Evolutionary conservation across 306 rosid genomes (phyloP).

Genomic region (Fragaria ananassa): DNA sequence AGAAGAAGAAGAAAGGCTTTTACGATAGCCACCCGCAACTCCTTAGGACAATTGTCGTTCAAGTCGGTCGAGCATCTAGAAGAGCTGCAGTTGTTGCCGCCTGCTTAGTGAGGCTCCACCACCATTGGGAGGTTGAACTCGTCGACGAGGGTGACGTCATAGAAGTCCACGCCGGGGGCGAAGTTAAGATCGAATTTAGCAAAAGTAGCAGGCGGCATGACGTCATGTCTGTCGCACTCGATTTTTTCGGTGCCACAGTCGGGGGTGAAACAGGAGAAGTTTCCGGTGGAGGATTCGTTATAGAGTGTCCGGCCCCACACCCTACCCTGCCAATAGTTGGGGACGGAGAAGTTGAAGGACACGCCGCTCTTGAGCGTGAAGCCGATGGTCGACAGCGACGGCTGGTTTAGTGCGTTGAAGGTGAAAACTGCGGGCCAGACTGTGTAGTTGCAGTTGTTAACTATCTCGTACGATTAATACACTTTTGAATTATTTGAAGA

Average conservation of each 20-base stretch:
- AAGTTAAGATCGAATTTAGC: conserved; percentile 79
- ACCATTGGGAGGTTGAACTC: conserved; percentile 91
- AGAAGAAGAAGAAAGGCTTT: background rate
- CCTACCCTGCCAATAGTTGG: conserved; percentile 86
- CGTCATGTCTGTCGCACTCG: conserved; percentile 61
- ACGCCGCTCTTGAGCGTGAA: conserved; percentile 54
- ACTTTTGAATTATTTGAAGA: too few species aligned
- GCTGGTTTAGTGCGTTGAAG: conserved; percentile 54
- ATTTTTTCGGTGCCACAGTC: conserved; percentile 81
- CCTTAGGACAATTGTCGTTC: conserved; percentile 65
- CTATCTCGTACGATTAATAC: too few species aligned
- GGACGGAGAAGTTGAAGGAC: conserved; percentile 39
- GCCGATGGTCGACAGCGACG: conserved; percentile 56
- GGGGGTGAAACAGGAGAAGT: conserved; percentile 68
- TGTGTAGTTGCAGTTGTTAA: too few species aligned
- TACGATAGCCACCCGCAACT: conserved; percentile 37
- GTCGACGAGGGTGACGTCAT: conserved; percentile 87
- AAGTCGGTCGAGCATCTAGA: conserved; percentile 79
- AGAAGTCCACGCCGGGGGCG: conserved; percentile 68
- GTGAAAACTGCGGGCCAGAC: conserved; percentile 61
- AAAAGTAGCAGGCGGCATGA: conserved; percentile 82
- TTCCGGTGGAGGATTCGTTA: conserved; percentile 41
- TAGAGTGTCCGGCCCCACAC: conserved; percentile 84
- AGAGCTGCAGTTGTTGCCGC: conserved; percentile 55
- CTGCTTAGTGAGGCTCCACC: conserved; percentile 60